Conservation (phyloP, 2,329 filamentous ascomycete species). For the Neonectria magnoliae region DNA sequence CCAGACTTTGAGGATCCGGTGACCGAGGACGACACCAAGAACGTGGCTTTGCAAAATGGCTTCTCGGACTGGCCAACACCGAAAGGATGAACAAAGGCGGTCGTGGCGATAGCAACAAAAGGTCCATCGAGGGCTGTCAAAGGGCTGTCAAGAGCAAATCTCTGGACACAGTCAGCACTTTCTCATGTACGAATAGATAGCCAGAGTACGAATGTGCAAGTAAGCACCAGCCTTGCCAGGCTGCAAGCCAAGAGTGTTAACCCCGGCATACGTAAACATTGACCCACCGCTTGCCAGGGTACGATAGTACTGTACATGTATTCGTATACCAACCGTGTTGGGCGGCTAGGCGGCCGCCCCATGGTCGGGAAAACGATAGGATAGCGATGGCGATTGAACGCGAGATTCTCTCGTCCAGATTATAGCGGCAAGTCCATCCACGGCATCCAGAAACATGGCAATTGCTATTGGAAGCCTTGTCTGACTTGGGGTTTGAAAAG, state of each 20-base stretch:
- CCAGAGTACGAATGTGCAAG: background rate
- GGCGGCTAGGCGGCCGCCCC: slow-evolving; percentile 2
- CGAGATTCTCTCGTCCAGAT: background rate
- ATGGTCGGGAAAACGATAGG: background rate
- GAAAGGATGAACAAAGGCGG: slow-evolving; percentile 1
- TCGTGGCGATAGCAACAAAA: background rate
- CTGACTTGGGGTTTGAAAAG: background rate
- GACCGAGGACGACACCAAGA: too few relatives aligned
- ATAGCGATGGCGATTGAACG: slow-evolving; percentile 1
- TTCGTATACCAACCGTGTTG: background rate
- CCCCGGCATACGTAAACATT: background rate
- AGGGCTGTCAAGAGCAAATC: background rate
- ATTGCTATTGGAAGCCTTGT: background rate
- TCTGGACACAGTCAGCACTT: slow-evolving; percentile 15
- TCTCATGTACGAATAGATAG: background rate
- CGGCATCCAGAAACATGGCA: background rate
- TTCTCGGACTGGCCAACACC: background rate
- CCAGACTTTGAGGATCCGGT: background rate
- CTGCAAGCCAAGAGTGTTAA: slow-evolving; percentile 3
- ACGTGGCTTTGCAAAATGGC: background rate
- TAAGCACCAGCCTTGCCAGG: slow-evolving; percentile 27
- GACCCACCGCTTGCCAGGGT: slow-evolving; percentile 9
- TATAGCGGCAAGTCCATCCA: background rate
- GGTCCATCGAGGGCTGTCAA: background rate
- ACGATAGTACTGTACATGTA: background rate